Evolutionary conservation across 495 filamentous ascomycete species (phyloP).

Genomic region (Tricharina praecox): DNA sequence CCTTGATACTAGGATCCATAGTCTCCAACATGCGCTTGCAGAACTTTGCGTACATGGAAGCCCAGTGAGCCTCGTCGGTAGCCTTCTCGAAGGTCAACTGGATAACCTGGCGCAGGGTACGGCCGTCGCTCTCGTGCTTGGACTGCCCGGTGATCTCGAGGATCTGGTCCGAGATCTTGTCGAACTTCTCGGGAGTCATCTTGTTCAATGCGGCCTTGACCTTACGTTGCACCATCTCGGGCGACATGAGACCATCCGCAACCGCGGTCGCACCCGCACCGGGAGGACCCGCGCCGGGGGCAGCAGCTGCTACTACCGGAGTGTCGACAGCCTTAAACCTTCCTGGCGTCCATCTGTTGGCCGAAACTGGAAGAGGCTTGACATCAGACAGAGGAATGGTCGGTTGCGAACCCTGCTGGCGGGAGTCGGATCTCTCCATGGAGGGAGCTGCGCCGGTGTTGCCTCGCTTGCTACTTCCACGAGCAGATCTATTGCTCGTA

Average conservation of each 20-base stretch:
- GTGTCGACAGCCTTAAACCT: slow-evolving; percentile 37
- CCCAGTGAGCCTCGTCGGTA: slow-evolving; percentile 97
- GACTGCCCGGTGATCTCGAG: slow-evolving; percentile 84
- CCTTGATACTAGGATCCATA: slow-evolving; percentile 89
- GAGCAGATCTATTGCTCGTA: slow-evolving; percentile 35
- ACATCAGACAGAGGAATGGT: slow-evolving; percentile 83
- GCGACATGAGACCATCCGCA: slow-evolving; percentile 52
- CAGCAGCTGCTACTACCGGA: slow-evolving; percentile 30
- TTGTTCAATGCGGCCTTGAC: slow-evolving; percentile 97
- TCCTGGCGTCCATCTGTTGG: slow-evolving; percentile 77
- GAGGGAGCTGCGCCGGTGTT: slow-evolving; percentile 24
- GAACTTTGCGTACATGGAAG: slow-evolving; percentile 97
- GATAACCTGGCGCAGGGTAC: slow-evolving; percentile 92
- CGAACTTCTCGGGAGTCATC: slow-evolving; percentile 99
- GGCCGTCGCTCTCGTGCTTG: slow-evolving; percentile 84
- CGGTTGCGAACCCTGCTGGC: slow-evolving; percentile 47
- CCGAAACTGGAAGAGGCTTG: slow-evolving; percentile 53
- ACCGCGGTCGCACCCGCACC: too few relatives aligned
- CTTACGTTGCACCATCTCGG: slow-evolving; percentile 92
- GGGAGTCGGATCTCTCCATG: slow-evolving; percentile 37
- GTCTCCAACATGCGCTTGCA: slow-evolving; percentile 90
- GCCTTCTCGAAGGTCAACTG: slow-evolving; percentile 98
- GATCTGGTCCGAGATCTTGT: slow-evolving; percentile 86
- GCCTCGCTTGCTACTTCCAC: slow-evolving; percentile 47
- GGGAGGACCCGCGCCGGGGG: slow-evolving; percentile 36